Evolutionary conservation across 805 yeast species (phyloP).

Genomic region (Danielia reshetovae): DNA sequence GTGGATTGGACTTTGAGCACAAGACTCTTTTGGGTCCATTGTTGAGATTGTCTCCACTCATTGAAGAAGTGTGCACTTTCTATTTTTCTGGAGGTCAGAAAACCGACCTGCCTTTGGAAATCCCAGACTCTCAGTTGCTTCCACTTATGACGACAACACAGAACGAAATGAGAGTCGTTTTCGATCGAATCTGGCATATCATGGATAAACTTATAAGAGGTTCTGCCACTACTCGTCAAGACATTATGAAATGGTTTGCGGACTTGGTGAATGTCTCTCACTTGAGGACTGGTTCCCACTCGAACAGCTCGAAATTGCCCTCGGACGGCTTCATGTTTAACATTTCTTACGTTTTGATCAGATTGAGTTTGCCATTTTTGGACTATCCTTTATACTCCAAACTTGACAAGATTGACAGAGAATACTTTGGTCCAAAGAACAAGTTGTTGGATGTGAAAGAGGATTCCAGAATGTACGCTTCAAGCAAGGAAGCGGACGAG

Average conservation of each 20-base stretch:
- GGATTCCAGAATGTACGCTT: slow-evolving; percentile 80
- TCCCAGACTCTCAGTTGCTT: slow-evolving; percentile 48
- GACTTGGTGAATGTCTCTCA: slow-evolving; percentile 77
- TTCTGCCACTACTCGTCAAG: slow-evolving; percentile 58
- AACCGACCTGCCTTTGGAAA: slow-evolving; percentile 25
- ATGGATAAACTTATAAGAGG: slow-evolving; percentile 75
- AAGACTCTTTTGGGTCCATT: slow-evolving; percentile 74
- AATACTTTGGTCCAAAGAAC: slow-evolving; percentile 55
- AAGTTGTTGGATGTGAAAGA: slow-evolving; percentile 62
- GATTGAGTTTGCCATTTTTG: slow-evolving; percentile 79
- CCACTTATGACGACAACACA: slow-evolving; percentile 42
- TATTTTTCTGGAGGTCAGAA: slow-evolving; percentile 36
- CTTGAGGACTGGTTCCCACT: slow-evolving; percentile 81
- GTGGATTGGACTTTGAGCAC: slow-evolving; percentile 54
- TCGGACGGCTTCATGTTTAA: slow-evolving; percentile 82
- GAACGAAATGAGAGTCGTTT: slow-evolving; percentile 54
- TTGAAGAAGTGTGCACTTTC: slow-evolving; percentile 43
- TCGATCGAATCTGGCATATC: slow-evolving; percentile 65
- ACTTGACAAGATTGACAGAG: slow-evolving; percentile 70
- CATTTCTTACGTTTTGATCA: slow-evolving; percentile 60
- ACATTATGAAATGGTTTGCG: slow-evolving; percentile 65
- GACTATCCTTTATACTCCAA: slow-evolving; percentile 58
- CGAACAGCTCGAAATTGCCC: slow-evolving; percentile 61
- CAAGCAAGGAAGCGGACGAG: slow-evolving; percentile 63
- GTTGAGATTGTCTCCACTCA: slow-evolving; percentile 69